Evolutionary conservation across 202 grass and related monocot species (phyloP).

Genomic region (Setaria viridis): DNA sequence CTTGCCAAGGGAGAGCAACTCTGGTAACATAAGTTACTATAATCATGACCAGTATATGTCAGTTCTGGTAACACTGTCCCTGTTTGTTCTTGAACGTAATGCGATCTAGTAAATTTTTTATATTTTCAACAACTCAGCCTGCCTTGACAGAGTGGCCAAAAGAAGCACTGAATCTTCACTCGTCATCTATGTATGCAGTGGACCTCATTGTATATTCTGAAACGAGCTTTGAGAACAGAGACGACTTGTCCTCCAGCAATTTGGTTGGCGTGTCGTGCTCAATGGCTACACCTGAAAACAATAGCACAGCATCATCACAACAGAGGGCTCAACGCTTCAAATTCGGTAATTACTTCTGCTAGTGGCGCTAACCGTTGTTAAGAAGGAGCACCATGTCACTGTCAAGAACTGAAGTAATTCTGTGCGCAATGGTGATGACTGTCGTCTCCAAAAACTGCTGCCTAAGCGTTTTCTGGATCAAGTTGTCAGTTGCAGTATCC

Average conservation of each 20-base stretch:
- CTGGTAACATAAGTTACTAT: no score
- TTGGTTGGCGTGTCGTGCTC: background rate
- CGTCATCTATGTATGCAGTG: background rate
- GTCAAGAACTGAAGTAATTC: constrained; percentile 69
- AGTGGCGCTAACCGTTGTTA: constrained; percentile 54
- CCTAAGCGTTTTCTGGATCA: constrained; percentile 62
- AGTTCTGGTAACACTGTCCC: background rate
- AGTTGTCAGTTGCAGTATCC: constrained; percentile 59
- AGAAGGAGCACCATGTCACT: constrained; percentile 70
- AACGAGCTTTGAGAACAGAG: background rate
- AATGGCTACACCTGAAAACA: background rate
- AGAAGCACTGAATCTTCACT: background rate
- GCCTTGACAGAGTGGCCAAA: background rate
- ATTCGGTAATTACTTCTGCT: background rate
- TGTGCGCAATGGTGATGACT: constrained; percentile 64
- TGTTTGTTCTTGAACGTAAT: background rate
- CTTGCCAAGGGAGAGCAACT: no score
- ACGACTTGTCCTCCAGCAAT: background rate
- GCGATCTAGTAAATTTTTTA: background rate
- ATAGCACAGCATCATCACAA: background rate
- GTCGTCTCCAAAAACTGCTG: constrained; percentile 56
- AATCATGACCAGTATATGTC: background rate
- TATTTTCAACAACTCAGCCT: background rate
- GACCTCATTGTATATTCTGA: constrained; percentile 14
- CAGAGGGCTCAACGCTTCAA: background rate